These are phyloP conservation scores for Apiotrichum veenhuisii DNA, from an alignment of 1,284 basidiomycete genomes.

Conservation along the genomic window DNA sequence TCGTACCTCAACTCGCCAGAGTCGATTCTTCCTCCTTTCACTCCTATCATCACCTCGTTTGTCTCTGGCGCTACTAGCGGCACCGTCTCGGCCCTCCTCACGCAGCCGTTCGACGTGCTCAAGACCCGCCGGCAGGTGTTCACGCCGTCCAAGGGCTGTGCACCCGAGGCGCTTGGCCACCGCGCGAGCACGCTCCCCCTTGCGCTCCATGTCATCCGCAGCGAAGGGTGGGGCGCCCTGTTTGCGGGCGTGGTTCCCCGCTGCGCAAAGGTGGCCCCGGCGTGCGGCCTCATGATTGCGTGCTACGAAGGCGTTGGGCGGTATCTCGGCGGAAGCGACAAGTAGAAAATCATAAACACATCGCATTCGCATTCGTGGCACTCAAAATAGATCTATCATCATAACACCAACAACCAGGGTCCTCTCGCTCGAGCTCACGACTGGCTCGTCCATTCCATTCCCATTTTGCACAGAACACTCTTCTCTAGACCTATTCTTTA, in stretches of 20 bases:
- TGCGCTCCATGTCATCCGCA: conserved; percentile 64
- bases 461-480: neutral
- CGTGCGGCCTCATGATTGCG: conserved; percentile 80
- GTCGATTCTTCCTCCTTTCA: conserved; percentile 27
- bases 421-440: neutral
- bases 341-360: conserved; percentile 1
- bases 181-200: conserved; percentile 57
- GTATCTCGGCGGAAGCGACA: conserved; percentile 33
- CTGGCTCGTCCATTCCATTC: no score
- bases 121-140: conserved; percentile 83
- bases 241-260: conserved; percentile 84
- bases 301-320: conserved; percentile 75
- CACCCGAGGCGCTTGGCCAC: conserved; percentile 45
- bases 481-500: neutral
- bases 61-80: conserved; percentile 46
- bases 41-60: conserved; percentile 43
- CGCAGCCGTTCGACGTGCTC: conserved; percentile 93
- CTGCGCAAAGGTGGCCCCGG: conserved; percentile 94
- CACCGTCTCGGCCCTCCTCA: conserved; percentile 73
- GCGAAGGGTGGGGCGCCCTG: conserved; percentile 73
- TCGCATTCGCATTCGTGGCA: no score
- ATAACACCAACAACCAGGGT: no score
- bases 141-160: conserved; percentile 59
- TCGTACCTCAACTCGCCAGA: conserved; percentile 32
- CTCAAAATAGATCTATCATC: no score